Base-by-base conservation (phyloP, 2,329 filamentous ascomycete genomes). In the Cytospora paraplurivora region DNA sequence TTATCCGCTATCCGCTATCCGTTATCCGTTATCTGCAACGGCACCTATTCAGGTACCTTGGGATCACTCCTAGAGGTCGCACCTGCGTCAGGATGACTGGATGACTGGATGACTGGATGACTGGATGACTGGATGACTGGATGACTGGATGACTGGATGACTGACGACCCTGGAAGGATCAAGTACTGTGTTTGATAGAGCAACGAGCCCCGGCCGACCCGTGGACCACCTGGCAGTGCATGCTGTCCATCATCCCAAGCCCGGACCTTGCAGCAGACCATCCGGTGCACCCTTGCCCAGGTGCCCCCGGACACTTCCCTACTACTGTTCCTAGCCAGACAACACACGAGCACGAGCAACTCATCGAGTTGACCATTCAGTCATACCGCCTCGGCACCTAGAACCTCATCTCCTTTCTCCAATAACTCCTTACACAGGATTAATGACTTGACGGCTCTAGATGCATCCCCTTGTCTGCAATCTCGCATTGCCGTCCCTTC, bases 311-410 rank as follows among this genome's bases (percentile, higher is more conserved):
- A 47, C 41, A 17, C 4, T 47, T 47, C n/a, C 44, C 21, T 19
- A 47, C n/a, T 47, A n/a, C n/a, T 47, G 4, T 17, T 10, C 44
- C 44, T 19, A 21, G 12, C n/a, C 44, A 21, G 17, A n/a, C 19
- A 7, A 47, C 44, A 12, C 44, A 47, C 44, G n/a, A 47, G 15
- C 44, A 47, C 44, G 19, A 10, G 5, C 21, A 17, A 47, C 8
- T 21, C 38, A 41, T 15, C 4, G n/a, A 32, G n/a, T 38, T 19
- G 27, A 35, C 41, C 54, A 56, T 32, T 33, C 55, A 34, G 55
- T 57, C 55, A 56, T 56, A 57, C 55, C 55, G 55, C 55, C 55
- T 33, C 17, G 55, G 10, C 55, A 44, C 55, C 33, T 47, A 33
- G 21, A 34, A 38, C 51, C 51, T 53, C 51, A 5, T 19, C 38